Evolutionary conservation across 2,329 filamentous ascomycete genomes (phyloP).

Genomic region (Microdochium paspali): DNA sequence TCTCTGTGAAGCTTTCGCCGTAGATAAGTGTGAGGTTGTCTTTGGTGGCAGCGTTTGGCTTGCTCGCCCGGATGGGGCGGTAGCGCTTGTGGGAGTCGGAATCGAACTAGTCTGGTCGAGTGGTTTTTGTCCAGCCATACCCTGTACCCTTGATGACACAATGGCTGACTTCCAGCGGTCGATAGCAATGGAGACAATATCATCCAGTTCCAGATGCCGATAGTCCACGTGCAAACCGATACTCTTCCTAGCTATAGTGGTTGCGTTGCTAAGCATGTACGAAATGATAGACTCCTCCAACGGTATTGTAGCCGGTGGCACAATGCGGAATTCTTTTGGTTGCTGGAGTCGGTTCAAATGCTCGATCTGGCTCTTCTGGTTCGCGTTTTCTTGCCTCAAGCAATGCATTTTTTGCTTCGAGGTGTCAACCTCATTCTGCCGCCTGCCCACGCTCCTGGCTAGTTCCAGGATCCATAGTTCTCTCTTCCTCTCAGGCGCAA

Average conservation of each 20-base stretch:
- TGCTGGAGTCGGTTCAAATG: slow-evolving; percentile 50
- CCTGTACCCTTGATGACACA: slow-evolving; percentile 35
- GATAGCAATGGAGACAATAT: slow-evolving; percentile 43
- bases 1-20: slow-evolving; percentile 3
- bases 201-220: slow-evolving; percentile 39
- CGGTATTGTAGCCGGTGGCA: slow-evolving; percentile 40
- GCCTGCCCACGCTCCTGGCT: slow-evolving; percentile 47
- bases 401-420: slow-evolving; percentile 39
- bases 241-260: background rate
- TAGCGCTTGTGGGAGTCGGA: slow-evolving; percentile 11
- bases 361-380: slow-evolving; percentile 48
- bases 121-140: slow-evolving; percentile 40
- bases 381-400: slow-evolving; percentile 46
- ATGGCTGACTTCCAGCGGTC: slow-evolving; percentile 55
- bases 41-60: slow-evolving; percentile 5
- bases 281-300: slow-evolving; percentile 38
- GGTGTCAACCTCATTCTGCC: slow-evolving; percentile 43
- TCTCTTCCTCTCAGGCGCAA: slow-evolving; percentile 45
- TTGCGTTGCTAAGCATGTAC: slow-evolving; percentile 23
- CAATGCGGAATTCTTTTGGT: slow-evolving; percentile 47
- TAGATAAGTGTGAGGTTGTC: slow-evolving; percentile 7
- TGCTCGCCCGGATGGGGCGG: slow-evolving; percentile 6
- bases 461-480: slow-evolving; percentile 55
- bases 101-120: slow-evolving; percentile 27
- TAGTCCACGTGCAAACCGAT: slow-evolving; percentile 42